Conservation (phyloP, 164 flowering plant species). For the Stephania cephalantha region DNA sequence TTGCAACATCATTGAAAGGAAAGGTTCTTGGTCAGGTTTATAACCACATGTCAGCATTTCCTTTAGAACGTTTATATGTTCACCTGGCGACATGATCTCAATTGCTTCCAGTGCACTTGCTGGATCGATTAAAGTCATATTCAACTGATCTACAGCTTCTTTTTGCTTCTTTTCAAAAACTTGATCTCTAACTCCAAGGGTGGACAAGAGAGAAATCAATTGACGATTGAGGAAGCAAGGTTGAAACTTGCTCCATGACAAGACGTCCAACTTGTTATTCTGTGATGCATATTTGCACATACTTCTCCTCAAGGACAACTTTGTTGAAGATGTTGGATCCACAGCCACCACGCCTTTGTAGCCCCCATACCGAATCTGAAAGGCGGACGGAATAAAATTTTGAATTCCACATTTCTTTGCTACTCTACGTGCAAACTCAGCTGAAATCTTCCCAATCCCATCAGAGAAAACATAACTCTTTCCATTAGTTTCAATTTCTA, state of each 20-base stretch:
- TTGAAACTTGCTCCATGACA: slow-evolving; percentile 66
- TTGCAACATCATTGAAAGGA: slow-evolving; percentile 82
- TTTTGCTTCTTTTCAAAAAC: slow-evolving; percentile 65
- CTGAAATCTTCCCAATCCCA: slow-evolving; percentile 93
- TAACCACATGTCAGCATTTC: slow-evolving; percentile 82
- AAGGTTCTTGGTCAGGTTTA: slow-evolving; percentile 73
- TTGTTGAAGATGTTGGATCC: slow-evolving; percentile 51
- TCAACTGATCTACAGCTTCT: slow-evolving; percentile 53
- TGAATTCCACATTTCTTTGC: slow-evolving; percentile 58
- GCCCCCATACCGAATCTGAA: slow-evolving; percentile 83
- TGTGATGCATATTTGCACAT: slow-evolving; percentile 67
- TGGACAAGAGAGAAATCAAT: slow-evolving; percentile 70
- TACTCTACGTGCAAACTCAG: slow-evolving; percentile 56
- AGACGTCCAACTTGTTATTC: slow-evolving; percentile 59
- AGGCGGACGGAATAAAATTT: slow-evolving; percentile 58
- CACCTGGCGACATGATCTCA: slow-evolving; percentile 71
- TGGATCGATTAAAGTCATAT: slow-evolving; percentile 52
- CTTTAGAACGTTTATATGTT: slow-evolving; percentile 52
- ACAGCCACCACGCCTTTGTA: slow-evolving; percentile 93
- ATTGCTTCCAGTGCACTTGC: slow-evolving; percentile 56
- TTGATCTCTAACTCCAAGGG: slow-evolving; percentile 66
- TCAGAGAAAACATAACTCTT: slow-evolving; percentile 64
- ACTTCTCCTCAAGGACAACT: slow-evolving; percentile 64
- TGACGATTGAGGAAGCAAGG: slow-evolving; percentile 89
- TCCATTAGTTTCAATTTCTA: slow-evolving; percentile 22